Evolutionary conservation across 1,284 basidiomycete species (phyloP), one percentile per base, ranked within the genome.

Genomic region (Cystobasidium slooffiae): DNA sequence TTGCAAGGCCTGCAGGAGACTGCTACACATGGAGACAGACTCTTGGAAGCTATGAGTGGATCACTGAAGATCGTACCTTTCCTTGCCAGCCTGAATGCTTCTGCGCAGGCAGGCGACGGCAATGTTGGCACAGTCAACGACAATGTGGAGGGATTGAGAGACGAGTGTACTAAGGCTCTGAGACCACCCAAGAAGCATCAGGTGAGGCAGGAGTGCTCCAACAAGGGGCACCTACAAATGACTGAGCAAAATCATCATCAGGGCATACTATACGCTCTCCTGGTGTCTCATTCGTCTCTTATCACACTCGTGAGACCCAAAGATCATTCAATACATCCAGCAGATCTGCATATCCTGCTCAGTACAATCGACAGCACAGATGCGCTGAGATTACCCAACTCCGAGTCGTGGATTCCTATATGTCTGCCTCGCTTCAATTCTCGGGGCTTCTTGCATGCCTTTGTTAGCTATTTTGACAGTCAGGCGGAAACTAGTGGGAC

Each of bases 401-500:
- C 91, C 6, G 90, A 94, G 22, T 91, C 91, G 5, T 99, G 94
- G 93, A 86, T 98, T 1, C 97, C 97, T 0, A 87, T 99, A 63
- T 99, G 96, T 81, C 87, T 99, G 10, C 96, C 97, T 0, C 94
- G 94, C 81, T 97, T 93, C 84, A 95, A 97, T 78, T 86, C 93
- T 0, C 85, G 89, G 1, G 92, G 91, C 0, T 98, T 98, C 82
- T 89, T 97, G 20, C 94, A 99, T 82, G 92, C 93, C 18, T 97
- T 96, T 80, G 88, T 97, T 68, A 89, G 89, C 47, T 96, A 91
- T 81, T 82, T 76, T n/a, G 55, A 52, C 12, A 24, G 14, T 31
- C 61, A 65, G 10, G 43, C 20, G 31, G n/a, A 58, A 5, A 51
- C 9, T 44, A 8, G 69, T n/a, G 49, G 6, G 58, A 7, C 10